Base-by-base conservation (phyloP, 306 rosid species). In the Lablab purpureus region DNA sequence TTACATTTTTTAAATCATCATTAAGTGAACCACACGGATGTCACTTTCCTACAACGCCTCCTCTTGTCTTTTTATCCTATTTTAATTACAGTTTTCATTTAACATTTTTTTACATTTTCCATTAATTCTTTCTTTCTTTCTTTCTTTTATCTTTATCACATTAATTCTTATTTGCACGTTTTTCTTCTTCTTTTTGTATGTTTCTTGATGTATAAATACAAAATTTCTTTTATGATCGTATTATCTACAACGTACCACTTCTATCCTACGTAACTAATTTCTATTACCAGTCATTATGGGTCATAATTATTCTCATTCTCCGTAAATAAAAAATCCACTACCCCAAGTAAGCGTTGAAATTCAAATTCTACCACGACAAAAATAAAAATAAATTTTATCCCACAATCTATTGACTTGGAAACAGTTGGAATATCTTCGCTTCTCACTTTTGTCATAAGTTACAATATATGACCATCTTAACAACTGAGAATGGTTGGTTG, bases 1-100 rank as follows among this genome's bases (percentile, higher is more conserved):
- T 27, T 65, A 67, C 72, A 80, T 75, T 75, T 65, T 43, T 72
- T 30, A 18, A 72, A 71, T 74, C 63, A 17, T n/a, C 51, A 63
- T 74, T 76, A 59, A 86, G 81, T 80, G 83, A 79, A 72, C 58
- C 56, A 79, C 84, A 80, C 86, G 79, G 64, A 67, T 80, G 83
- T 82, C 65, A 76, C 74, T 76, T 73, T 83, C 71, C 32, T 55
- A 23, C 18, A 45, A 71, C 55, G 60, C 62, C 47, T 82, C 79
- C 32, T 54, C 77, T 23, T 73, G 67, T 66, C 18, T 63, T 36
- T 18, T 46, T 4, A 6, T 47, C 46, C 64, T 68, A 14, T 34
- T 67, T 60, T 62, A 51, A 5, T 25, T 46, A 9, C 3, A 34
- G 1, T n/a, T 10, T 17, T 17, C 47, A 3, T 59, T 2, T 60